phyloP scores from a whole-genome alignment of 225 moss, liverwort and hornwort species.

The Pseudisothecium myosuroides region DNA sequence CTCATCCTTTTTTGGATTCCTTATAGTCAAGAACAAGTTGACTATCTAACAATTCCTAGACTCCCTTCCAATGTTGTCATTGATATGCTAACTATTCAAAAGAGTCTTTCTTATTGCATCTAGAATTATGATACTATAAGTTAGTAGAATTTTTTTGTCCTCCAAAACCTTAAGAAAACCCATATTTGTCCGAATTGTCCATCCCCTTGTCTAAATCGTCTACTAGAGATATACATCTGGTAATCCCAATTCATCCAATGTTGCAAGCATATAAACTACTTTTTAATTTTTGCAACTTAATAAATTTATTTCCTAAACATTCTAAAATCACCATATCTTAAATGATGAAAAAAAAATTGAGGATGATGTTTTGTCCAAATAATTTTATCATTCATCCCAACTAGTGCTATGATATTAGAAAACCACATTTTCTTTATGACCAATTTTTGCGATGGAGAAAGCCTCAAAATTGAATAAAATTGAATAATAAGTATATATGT shows the following conservation, averaged over 20 bases:
- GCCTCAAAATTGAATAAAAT: too few relatives aligned
- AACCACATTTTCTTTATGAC: neutral
- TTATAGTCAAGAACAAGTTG: neutral
- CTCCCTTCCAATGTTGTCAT: neutral
- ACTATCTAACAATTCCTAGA: neutral
- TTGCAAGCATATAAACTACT: neutral
- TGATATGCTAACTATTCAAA: neutral
- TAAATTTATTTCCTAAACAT: rapidly evolving
- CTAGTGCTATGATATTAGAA: neutral
- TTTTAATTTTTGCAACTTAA: neutral
- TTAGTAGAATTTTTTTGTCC: neutral
- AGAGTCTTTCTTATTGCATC: neutral
- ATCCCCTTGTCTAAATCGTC: neutral
- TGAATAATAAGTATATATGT: too few relatives aligned
- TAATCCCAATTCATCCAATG: rapidly evolving
- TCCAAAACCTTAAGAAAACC: rapidly evolving
- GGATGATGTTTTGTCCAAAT: neutral
- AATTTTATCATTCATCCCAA: neutral
- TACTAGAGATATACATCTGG: rapidly evolving
- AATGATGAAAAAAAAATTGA: neutral
- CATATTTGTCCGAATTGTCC: neutral
- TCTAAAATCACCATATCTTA: neutral
- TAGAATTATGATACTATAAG: neutral
- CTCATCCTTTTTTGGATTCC: rapidly evolving
- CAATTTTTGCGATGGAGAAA: neutral